Base-by-base conservation (phyloP, 2,329 filamentous ascomycete genomes). In the Daldinia sp. region DNA sequence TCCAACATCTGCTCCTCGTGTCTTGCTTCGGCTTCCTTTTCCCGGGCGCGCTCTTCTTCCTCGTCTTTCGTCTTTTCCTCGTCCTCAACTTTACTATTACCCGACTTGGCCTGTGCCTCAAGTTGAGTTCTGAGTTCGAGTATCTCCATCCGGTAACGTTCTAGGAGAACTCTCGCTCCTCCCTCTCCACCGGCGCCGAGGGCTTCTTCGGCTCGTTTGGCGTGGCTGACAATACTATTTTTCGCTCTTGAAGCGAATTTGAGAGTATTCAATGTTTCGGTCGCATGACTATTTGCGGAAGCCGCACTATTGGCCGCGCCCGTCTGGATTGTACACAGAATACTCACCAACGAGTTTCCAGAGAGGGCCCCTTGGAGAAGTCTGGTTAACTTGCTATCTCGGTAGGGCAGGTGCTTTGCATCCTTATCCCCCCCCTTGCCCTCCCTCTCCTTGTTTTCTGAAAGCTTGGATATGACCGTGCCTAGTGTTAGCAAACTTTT, bases 1-100 rank as follows among this genome's bases (percentile, higher is more conserved):
- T 99, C 96, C 61, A 99, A 86, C 87, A 99, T 95, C 80, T 99
- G 96, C 82, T 98, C 96, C 78, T 98, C 94, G 74, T 98, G 96
- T 42, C 94, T 89, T 73, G 93, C 88, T 73, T 94, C 90, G 6
- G 92, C 92, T 80, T 98, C 93, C 74, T 91, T 89, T 78, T 96
- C 90, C 18, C 90, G 86, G 44, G 85, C 89, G 73, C 90, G 88
- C 75, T 96, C 93, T 73, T 92, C 89, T 75, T 92, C 88, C 55
- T 90, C 88, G 67, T 91, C 87, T 57, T 87, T 88, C 26, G 84
- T 81, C 63, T 85, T 86, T 60, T 91, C 88, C 50, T 89, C 88
- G 42, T 90, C 90, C 53, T 88, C 87, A 50, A 89, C 88, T 53
- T 86, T 86, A 64, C 88, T 87, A 28, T 81, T 83, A 73, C 90